phyloP scores from a whole-genome alignment of 345 rosid genomes.

The Lenwebbia sp. region DNA sequence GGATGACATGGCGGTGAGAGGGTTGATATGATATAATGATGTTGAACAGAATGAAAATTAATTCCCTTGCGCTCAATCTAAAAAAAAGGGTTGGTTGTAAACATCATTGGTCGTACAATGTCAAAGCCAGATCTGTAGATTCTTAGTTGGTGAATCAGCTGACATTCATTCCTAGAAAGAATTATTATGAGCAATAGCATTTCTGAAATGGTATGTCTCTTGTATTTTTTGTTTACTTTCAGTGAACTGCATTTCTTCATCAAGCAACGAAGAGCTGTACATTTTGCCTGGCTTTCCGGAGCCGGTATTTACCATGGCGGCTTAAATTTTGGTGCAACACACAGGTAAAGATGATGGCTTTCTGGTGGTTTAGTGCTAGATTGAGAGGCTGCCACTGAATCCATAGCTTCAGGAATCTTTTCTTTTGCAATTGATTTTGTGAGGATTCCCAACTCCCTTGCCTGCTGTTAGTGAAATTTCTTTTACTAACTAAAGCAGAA shows the following conservation, averaged over 20 bases:
- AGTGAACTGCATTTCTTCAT: conserved; percentile 95
- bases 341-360: conserved; percentile 34
- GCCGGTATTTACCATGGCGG: conserved; percentile 96
- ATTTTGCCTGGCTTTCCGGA: conserved; percentile 99
- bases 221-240: conserved; percentile 6
- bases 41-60: not conserved
- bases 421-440: not conserved
- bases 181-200: not conserved
- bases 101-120: not conserved
- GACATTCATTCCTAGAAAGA: not conserved
- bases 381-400: not conserved
- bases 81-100: not conserved
- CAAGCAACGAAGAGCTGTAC: conserved; percentile 96
- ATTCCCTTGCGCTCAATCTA: not conserved
- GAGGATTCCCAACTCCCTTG: not conserved
- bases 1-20: not conserved
- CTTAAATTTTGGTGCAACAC: conserved; percentile 92
- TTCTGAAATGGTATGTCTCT: not conserved
- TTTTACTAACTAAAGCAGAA: not conserved
- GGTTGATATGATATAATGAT: not conserved
- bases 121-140: not conserved
- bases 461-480: not conserved
- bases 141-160: not conserved
- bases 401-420: not conserved
- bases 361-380: not conserved